Base-by-base conservation (phyloP, 1,284 basidiomycete species). In the Puccinia novopanici region DNA sequence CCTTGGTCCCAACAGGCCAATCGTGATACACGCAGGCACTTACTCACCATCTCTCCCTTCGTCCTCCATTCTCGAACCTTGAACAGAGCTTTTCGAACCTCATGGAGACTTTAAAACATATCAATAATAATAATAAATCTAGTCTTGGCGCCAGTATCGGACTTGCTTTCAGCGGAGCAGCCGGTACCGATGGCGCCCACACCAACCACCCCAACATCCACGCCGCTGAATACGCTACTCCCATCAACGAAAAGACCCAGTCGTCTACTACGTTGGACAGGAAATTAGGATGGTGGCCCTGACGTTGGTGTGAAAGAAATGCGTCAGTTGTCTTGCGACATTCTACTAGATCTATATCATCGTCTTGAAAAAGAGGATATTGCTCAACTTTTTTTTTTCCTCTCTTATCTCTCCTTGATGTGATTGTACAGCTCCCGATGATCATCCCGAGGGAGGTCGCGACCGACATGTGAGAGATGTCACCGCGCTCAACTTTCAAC, bases 381-480 rank as follows among this genome's bases (percentile, higher is more conserved):
- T 54, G 17, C 12, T 19, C 24, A 22, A 19, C 48, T n/a, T 12
- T 40, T 19, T 24, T 70, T 48, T 52, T 5, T 24, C 45, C 34
- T 22, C 15, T 63, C 30, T n/a, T 48, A 45, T 19, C 15, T 0
- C n/a, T 48, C 52, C 15, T 75, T 27, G n/a, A 40, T 6, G 5
- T 45, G 37, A 10, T 67, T n/a, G 24, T 37, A 22, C 63, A 80
- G 77, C 77, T 80, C 70, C 77, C 70, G 77, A 80, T 73, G 57
- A 52, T 59, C 22, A 45, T 40, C 63, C 30, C 42, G 54, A 57
- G 55, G 76, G 76, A 78, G 77, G 77, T 80, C 77, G 77, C 77
- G 77, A 80, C 54, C 77, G 70, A 80, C 77, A 80, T 80, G 77
- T 80, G 77, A 80, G 77, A 80, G 77, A 73, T 80, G 77, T 80